phyloP scores from a whole-genome alignment of 1,284 basidiomycete genomes.

The Malassezia cuniculi region DNA sequence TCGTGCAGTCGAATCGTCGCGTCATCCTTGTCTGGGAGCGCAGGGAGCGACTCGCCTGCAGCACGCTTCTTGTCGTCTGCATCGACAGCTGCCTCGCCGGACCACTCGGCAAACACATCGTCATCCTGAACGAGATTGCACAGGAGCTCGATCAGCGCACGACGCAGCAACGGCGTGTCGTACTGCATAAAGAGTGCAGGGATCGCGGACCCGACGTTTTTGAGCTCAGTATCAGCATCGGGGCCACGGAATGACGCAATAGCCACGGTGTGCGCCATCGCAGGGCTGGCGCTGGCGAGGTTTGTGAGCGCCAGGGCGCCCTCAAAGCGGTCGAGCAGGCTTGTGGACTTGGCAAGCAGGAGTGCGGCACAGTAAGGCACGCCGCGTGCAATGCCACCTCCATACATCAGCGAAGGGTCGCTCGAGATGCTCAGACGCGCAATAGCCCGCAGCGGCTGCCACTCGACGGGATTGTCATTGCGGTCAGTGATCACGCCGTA shows the following conservation, averaged over 20 bases:
- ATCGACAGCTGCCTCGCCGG: conserved; percentile 4
- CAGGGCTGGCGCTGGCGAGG: conserved; percentile 55
- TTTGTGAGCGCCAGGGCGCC: conserved; percentile 91
- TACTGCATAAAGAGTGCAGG: conserved; percentile 58
- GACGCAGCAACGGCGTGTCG: conserved; percentile 65
- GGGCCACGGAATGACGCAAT: background rate
- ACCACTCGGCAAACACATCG: conserved; percentile 48
- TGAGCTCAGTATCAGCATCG: conserved; percentile 2
- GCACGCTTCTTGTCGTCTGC: background rate
- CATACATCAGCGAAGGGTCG: conserved; percentile 76
- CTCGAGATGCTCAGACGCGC: conserved; percentile 85
- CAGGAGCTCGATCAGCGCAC: conserved; percentile 79
- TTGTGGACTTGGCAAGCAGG: conserved; percentile 46
- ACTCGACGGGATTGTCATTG: conserved; percentile 37
- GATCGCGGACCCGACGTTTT: conserved; percentile 9
- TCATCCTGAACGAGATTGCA: conserved; percentile 79
- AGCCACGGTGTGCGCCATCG: conserved; percentile 45
- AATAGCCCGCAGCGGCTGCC: conserved; percentile 70
- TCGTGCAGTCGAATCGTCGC: conserved; percentile 7
- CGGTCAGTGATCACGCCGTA: conserved; percentile 4
- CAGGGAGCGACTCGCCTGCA: background rate
- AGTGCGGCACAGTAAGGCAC: conserved; percentile 19
- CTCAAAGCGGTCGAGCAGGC: conserved; percentile 76
- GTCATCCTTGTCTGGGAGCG: no score
- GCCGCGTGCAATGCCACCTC: conserved; percentile 36